Evolutionary conservation across 2,329 filamentous ascomycete genomes (phyloP).

Genomic region (Cordyceps cateniannulata): DNA sequence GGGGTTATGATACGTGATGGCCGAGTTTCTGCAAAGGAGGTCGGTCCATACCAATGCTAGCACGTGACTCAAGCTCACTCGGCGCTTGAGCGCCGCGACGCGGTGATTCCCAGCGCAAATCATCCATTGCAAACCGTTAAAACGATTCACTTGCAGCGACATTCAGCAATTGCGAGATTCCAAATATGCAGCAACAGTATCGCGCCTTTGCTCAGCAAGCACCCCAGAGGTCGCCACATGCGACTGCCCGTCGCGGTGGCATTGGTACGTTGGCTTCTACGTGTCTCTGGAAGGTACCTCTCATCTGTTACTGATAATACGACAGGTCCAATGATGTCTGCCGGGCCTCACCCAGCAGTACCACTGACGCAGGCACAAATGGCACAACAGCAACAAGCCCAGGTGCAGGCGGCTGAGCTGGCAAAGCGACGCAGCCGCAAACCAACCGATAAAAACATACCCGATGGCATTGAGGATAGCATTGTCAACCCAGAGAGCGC

Average conservation of each 20-base stretch:
- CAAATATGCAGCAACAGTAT: constrained; percentile 48
- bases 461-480: constrained; percentile 79
- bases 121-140: not conserved
- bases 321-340: constrained; percentile 50
- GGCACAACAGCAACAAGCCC: constrained; percentile 43
- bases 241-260: constrained; percentile 43
- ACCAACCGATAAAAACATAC: constrained; percentile 91
- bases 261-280: constrained; percentile 37
- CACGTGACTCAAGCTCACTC: not conserved
- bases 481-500: constrained; percentile 72
- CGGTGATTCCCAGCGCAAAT: not conserved
- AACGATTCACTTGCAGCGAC: not conserved
- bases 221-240: constrained; percentile 43
- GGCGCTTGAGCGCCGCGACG: not conserved
- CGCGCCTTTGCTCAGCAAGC: constrained; percentile 45
- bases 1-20: too few species aligned
- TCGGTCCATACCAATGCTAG: not conserved
- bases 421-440: constrained; percentile 78
- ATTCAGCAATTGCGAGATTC: constrained; percentile 9
- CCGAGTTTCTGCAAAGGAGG: too few species aligned
- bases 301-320: constrained; percentile 13
- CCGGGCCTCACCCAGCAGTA: constrained; percentile 43
- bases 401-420: constrained; percentile 53
- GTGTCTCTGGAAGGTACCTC: not conserved
- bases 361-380: constrained; percentile 50